Conservation (phyloP, 345 rosid genomes). For the Murraya koenigii region DNA sequence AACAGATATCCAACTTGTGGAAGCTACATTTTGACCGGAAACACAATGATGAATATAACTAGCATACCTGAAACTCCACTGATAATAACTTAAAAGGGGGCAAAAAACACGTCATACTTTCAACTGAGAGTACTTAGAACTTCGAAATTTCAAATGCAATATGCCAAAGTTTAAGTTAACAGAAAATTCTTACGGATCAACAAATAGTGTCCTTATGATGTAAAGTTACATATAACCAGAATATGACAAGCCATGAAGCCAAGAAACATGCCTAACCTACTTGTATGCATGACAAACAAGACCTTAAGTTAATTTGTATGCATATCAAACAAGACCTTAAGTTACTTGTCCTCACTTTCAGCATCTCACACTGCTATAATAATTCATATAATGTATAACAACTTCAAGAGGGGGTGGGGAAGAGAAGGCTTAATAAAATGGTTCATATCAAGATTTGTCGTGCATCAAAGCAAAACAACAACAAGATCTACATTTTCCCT, state of each 20-base stretch:
- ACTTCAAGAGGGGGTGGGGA: neutral
- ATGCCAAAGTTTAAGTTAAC: neutral
- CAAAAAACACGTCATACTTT: neutral
- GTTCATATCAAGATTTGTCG: neutral
- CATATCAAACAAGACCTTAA: no score
- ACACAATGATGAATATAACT: neutral
- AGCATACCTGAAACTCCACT: neutral
- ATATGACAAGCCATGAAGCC: neutral
- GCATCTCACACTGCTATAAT: neutral
- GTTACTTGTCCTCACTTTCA: neutral
- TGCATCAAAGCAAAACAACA: neutral
- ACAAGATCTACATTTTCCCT: neutral
- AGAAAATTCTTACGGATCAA: neutral
- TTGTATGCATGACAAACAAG: no score
- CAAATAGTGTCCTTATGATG: neutral
- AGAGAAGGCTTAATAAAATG: neutral
- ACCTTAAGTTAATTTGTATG: neutral
- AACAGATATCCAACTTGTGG: neutral
- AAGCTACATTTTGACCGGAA: neutral
- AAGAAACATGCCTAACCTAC: neutral
- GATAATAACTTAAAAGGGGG: no score
- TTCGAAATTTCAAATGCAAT: neutral
- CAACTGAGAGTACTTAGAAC: no score
- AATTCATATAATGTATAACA: neutral
- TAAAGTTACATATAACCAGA: neutral